Conservation (phyloP, 2,329 filamentous ascomycete genomes). For the Clathrospora elynae region DNA sequence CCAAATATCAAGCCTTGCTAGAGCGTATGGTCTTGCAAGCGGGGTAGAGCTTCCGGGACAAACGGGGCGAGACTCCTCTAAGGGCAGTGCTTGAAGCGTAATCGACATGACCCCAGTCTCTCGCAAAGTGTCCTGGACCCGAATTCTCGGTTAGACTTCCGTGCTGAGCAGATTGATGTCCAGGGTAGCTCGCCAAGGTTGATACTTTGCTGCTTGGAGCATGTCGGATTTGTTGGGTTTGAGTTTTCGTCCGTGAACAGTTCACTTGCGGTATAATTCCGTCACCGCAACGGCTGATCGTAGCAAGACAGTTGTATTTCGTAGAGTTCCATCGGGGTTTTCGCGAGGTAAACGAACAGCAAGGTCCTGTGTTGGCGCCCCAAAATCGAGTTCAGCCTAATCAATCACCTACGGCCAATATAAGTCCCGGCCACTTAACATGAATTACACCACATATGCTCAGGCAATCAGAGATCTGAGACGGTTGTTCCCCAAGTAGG, state of each 20-base stretch:
- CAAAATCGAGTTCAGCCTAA: constrained; percentile 37
- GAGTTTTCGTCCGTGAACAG: background rate
- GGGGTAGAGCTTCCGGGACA: constrained; percentile 35
- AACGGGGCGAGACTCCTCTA: constrained; percentile 43
- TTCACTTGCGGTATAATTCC: too few relatives aligned
- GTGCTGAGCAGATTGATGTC: constrained; percentile 15
- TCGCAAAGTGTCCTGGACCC: constrained; percentile 31
- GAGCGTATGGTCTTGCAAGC: constrained; percentile 10
- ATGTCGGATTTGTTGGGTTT: constrained; percentile 4
- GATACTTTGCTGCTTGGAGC: constrained; percentile 8
- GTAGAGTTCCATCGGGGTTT: too few relatives aligned
- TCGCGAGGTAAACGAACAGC: background rate
- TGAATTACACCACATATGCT: constrained; percentile 12
- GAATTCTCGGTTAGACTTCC: constrained; percentile 21
- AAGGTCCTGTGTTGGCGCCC: constrained; percentile 9
- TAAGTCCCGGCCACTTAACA: constrained; percentile 29
- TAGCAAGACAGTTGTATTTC: too few relatives aligned
- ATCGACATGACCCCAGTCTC: constrained; percentile 21
- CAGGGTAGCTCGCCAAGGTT: constrained; percentile 14
- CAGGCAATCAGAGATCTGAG: constrained; percentile 10
- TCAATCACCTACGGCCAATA: constrained; percentile 33
- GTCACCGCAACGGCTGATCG: too few relatives aligned
- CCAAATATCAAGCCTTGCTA: constrained; percentile 10
- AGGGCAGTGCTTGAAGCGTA: constrained; percentile 28
- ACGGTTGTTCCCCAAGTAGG: constrained; percentile 14